Percentiles rank a stretch among this genome's conserved stretches.
Conservation (phyloP, 2,329 filamentous ascomycete genomes). For the Epichloe sp. region DNA sequence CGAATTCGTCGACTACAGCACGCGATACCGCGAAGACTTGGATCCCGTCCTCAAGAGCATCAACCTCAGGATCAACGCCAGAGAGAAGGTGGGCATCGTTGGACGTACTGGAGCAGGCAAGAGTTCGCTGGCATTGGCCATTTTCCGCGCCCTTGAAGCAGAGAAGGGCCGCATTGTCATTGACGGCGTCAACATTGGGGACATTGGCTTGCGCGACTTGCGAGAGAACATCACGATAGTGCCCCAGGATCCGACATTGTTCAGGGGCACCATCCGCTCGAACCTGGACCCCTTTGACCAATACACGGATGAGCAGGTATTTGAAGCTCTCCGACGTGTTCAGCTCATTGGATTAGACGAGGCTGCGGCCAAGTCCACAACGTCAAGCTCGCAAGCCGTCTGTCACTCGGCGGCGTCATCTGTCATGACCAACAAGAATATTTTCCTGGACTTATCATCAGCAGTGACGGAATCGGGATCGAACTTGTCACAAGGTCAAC, state of each 20-base stretch:
- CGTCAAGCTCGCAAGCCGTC: conserved; percentile 7
- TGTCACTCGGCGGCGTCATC: conserved; percentile 14
- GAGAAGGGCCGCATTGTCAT: conserved; percentile 82
- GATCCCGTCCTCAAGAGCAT: conserved; percentile 76
- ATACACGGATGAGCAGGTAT: conserved; percentile 85
- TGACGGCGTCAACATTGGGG: conserved; percentile 78
- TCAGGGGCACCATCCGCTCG: conserved; percentile 79
- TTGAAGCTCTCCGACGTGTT: conserved; percentile 71
- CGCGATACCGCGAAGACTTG: conserved; percentile 75
- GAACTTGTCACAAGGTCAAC: conserved; percentile 91
- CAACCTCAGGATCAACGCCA: conserved; percentile 71
- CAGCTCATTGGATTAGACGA: conserved; percentile 64
- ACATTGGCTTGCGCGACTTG: conserved; percentile 84
- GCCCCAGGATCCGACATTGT: conserved; percentile 89
- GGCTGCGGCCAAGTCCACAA: conserved; percentile 13
- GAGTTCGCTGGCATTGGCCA: conserved; percentile 81
- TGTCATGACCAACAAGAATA: conserved; percentile 72
- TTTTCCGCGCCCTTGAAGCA: conserved; percentile 89
- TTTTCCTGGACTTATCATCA: conserved; percentile 79
- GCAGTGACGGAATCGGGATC: conserved; percentile 79
- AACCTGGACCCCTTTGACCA: conserved; percentile 87
- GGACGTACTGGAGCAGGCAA: conserved; percentile 93
- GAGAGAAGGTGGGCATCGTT: conserved; percentile 91
- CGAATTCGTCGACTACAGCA: conserved; percentile 80
- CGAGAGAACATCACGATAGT: conserved; percentile 94